Evolutionary conservation across 2,329 filamentous ascomycete species (phyloP), one percentile per base, ranked within the genome.

Genomic region (Xylaria sp.): DNA sequence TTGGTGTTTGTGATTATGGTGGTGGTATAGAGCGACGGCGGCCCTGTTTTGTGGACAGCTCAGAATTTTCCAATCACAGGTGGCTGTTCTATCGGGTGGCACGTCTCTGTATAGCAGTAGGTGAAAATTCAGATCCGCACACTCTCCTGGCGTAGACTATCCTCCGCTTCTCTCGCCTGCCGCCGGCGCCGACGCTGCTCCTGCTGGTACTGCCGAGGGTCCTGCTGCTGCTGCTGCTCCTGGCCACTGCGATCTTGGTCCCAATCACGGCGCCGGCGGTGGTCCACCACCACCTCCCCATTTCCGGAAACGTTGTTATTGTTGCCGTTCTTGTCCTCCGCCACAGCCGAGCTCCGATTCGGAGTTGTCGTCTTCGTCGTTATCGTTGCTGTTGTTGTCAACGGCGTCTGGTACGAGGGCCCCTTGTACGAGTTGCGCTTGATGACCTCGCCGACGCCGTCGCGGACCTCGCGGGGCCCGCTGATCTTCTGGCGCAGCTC

Each of bases 401-500:
- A 52, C 11, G 50, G 26, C n/a, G 50, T 53, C 53, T 71, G 67
- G 48, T 69, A 70, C 21, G 66, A 69, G 26, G 67, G 66, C 13
- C 67, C 72, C 46, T 69, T 70, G 54, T 74, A 74, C 37, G 70
- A 74, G 39, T 71, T 76, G 34, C 75, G 72, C 45, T 78, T 73
- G 42, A 85, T 78, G 44, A 85, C 77, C 24, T 85, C 82, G 13
- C 77, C 80, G 2, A 85, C 79, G 2, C 82, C 81, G 58, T 85
- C 82, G 21, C 82, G 73, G 18, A 85, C 81, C 63, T 84, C 80
- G 20, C 72, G 76, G 0, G 85, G 85, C 4, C 76, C 78, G 55
- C 83, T 85, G 41, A 88, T 88, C 68, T 78, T 86, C 59, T 79
- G 73, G 7, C 84, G 76, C 48, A 88, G 72, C 63, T 83, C 82